Conservation (phyloP, 2,329 filamentous ascomycete genomes). For the Colletotrichum caudatum region DNA sequence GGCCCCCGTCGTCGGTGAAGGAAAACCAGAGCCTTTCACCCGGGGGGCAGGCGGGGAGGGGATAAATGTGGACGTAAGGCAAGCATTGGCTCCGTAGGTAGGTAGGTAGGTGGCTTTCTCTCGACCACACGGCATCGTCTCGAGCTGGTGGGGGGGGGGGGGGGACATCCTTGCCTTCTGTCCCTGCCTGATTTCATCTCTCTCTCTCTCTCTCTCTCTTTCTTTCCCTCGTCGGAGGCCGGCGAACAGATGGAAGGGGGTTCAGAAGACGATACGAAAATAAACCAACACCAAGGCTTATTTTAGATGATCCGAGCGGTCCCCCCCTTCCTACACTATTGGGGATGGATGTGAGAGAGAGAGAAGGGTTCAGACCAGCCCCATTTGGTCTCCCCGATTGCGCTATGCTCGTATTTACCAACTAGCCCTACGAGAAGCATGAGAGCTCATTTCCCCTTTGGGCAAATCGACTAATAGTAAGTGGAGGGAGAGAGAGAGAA, state of each 20-base stretch:
- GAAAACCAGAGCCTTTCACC: background rate
- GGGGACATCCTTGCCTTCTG: background rate
- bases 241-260: background rate
- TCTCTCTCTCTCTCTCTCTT: no score
- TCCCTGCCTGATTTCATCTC: background rate
- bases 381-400: background rate
- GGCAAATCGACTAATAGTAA: background rate
- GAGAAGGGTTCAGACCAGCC: no score
- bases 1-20: background rate
- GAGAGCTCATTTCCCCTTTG: background rate
- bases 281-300: constrained; percentile 1
- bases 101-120: background rate
- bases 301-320: constrained; percentile 16
- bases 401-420: background rate
- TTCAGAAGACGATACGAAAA: constrained; percentile 3
- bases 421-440: background rate
- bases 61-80: background rate
- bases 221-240: background rate
- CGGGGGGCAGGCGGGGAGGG: background rate
- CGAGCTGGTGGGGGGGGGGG: no score
- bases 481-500: no score
- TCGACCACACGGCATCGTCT: background rate
- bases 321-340: background rate
- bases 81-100: background rate
- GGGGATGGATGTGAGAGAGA: no score